A percentile compares a stretch with the other conserved stretches of the same genome.
phyloP scores from a whole-genome alignment of 2,329 filamentous ascomycete genomes.

The Macroventuria anomochaeta region DNA sequence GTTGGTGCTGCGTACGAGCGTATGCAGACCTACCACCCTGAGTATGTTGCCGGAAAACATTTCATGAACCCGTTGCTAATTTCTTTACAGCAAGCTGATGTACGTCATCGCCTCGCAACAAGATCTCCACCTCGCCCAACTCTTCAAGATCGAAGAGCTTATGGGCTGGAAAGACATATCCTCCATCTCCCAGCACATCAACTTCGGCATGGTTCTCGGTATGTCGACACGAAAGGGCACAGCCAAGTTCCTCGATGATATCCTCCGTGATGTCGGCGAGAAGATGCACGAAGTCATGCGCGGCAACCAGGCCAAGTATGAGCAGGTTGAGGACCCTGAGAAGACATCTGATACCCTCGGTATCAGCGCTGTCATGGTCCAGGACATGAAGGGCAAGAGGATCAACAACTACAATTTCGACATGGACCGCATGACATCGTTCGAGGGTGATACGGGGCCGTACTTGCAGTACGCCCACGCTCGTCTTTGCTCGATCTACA shows the following conservation, averaged over 20 bases:
- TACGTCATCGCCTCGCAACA: conserved; percentile 71
- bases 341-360: conserved; percentile 85
- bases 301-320: conserved; percentile 88
- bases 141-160: conserved; percentile 69
- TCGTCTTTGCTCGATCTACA: conserved; percentile 49
- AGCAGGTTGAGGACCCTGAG: conserved; percentile 83
- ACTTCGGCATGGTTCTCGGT: conserved; percentile 69
- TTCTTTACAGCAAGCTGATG: conserved; percentile 61
- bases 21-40: conserved; percentile 66
- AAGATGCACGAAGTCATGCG: conserved; percentile 99
- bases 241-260: conserved; percentile 61
- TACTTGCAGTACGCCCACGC: conserved; percentile 80
- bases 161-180: conserved; percentile 67
- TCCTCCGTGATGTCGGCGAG: conserved; percentile 70
- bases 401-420: conserved; percentile 75
- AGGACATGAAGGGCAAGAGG: conserved; percentile 95
- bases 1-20: conserved; percentile 71
- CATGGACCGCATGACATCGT: conserved; percentile 81
- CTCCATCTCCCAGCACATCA: conserved; percentile 66
- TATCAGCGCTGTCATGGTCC: conserved; percentile 95
- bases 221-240: conserved; percentile 69
- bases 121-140: conserved; percentile 68
- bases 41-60: conserved; percentile 39
- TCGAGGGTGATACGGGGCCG: conserved; percentile 84
- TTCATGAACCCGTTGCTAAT: background rate